Base-by-base conservation (phyloP, 164 flowering plant genomes). In the Saururus chinensis region DNA sequence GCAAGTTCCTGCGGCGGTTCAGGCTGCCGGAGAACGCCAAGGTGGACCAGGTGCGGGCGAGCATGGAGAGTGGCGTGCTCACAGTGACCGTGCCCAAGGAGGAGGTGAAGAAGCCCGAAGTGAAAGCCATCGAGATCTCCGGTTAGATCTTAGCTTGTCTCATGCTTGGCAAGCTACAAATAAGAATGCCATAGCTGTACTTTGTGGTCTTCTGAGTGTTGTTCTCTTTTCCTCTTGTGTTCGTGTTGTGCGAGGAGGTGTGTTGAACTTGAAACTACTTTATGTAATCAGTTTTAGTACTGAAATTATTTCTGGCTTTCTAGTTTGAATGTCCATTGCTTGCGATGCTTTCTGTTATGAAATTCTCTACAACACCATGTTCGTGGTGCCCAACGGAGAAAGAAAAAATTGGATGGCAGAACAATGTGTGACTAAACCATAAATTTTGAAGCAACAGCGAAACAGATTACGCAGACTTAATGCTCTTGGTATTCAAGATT, bases 21-120 rank as follows among this genome's bases (percentile, higher is more conserved):
- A 26, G 79, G 26, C 51, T 77, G 68, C 81, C 81, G 20, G 77
- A 78, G 56, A 73, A 78, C 21, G 77, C 74, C 1, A 75, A 68
- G 65, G 62, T 71, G 58, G 74, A 74, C 6, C 60, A 69, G 35
- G 76, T 76, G 41, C 70, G 57, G 69, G 78, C 81, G 1, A 22
- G 63, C 2, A 70, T 75, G 71, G 76, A 72, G 70, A 70, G 65
- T 23, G 79, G 77, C 1, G 77, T 76, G 12, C 72, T 76, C 4
- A 76, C 77, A 1, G 77, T 76, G 49, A 73, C 74, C 25, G 74
- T 77, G 7, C 78, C 78, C 17, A 77, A 77, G 58, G 71, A 40
- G 57, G 71, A 72, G 53, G 71, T 64, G 40, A 66, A 69, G 64
- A 75, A 69, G 67, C 49, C 67, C 2, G 60, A 70, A 19, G 67